Base-by-base conservation (phyloP, 1,284 basidiomycete genomes). In the Sporisorium reilianum region DNA sequence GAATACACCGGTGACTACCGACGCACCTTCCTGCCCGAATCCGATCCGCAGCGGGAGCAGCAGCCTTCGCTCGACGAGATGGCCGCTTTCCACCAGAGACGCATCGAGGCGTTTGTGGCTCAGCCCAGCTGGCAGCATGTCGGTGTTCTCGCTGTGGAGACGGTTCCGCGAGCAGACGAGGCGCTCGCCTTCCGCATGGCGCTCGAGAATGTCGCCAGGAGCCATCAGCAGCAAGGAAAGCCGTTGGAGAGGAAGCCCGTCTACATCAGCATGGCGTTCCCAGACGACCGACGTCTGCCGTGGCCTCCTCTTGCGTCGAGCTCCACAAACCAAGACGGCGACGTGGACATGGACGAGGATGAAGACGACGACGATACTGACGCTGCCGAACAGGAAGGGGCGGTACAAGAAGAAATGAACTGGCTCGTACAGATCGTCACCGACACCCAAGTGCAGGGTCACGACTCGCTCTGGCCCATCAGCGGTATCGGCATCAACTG, bases 401-500 rank as follows among this genome's bases (percentile, higher is more conserved):
- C 67, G 0, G 32, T 64, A 5, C 65, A 68, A 25, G 65, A 74
- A 26, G 71, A 74, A 34, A 74, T 74, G 71, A 60, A 74, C 40
- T 68, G 65, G 71, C 65, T 74, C 2, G 59, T 74, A 4, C 61
- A 74, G 38, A 68, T 74, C 22, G 71, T 68, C 32, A 55, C 55
- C 9, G 62, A 67, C 48, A 65, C 71, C 10, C 48, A 59, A 34
- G 71, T 74, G 23, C 71, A 65, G 20, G 73, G 58, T 16, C 53
- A 64, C 22, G 59, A 61, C 26, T 64, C 64, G 12, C 48, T 61
- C 5, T 79, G 78, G 75, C 64, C 73, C 0, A 34, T 80, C 44
- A 55, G 55, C 8, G 80, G 79, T 7, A 52, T 82, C 26, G 80
- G 80, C 25, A 78, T 82, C 65, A 82, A 82, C 58, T 82, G 80